Percentiles rank a stretch among this genome's conserved stretches.
phyloP scores from a whole-genome alignment of 345 rosid genomes.

The Salix suchowensis region DNA sequence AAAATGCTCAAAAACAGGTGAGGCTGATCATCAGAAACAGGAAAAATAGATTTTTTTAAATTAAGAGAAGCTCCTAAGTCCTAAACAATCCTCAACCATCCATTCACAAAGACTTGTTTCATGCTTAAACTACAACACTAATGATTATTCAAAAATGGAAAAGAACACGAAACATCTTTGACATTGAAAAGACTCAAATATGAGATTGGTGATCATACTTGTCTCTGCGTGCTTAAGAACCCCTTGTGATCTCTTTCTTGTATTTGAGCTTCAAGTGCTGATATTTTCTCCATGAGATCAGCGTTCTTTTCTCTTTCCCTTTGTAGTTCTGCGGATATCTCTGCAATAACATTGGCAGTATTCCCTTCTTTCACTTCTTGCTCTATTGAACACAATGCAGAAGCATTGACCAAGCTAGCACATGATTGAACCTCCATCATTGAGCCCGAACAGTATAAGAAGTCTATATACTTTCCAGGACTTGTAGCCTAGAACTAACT shows the following conservation, averaged over 20 bases:
- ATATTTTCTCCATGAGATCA: constrained; percentile 47
- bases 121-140: background rate
- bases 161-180: background rate
- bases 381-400: constrained; percentile 43
- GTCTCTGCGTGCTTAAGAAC: constrained; percentile 15
- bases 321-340: constrained; percentile 43
- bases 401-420: constrained; percentile 38
- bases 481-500: background rate
- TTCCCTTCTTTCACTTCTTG: constrained; percentile 31
- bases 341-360: constrained; percentile 22
- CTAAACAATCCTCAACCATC: no score
- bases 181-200: background rate
- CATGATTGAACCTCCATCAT: constrained; percentile 46
- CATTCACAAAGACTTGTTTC: no score
- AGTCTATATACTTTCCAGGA: background rate
- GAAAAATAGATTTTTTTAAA: no score
- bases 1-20: no score
- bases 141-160: background rate
- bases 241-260: constrained; percentile 26
- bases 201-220: constrained; percentile 21
- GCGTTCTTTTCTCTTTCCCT: constrained; percentile 47
- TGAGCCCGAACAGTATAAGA: background rate
- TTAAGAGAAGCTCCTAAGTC: no score
- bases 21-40: no score
- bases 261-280: constrained; percentile 45